Conservation (phyloP, 345 rosid genomes). For the Mallotus nudiflorus region DNA sequence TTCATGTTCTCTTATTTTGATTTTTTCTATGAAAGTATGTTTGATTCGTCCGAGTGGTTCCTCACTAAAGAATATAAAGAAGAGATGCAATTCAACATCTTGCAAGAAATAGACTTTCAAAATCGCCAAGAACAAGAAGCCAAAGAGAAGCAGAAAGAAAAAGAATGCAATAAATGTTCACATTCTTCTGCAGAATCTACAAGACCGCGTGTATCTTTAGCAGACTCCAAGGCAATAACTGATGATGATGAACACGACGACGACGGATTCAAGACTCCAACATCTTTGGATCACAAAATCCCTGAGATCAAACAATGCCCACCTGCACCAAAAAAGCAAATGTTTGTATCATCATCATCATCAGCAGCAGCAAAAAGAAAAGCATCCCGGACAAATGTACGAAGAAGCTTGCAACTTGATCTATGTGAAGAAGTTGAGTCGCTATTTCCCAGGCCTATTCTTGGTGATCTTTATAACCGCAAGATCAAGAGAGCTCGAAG, state of each 20-base stretch:
- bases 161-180: not conserved
- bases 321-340: conserved; percentile 25
- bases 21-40: conserved; percentile 14
- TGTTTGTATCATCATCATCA: conserved; percentile 5
- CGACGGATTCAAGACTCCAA: conserved; percentile 33
- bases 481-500: conserved; percentile 64
- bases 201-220: not conserved
- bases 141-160: not conserved
- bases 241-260: not conserved
- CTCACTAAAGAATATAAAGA: conserved; percentile 30
- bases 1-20: conserved; percentile 5
- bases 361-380: conserved; percentile 47
- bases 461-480: conserved; percentile 11
- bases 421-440: conserved; percentile 47
- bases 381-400: not conserved
- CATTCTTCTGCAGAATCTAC: not conserved
- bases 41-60: conserved; percentile 33
- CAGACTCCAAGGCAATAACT: not conserved
- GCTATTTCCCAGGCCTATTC: conserved; percentile 30
- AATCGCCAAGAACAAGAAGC: not conserved
- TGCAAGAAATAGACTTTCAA: not conserved
- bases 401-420: conserved; percentile 36
- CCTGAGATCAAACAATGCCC: conserved; percentile 27
- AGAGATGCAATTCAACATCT: conserved; percentile 19
- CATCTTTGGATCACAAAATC: conserved; percentile 24